Conservation (phyloP, 495 filamentous ascomycete genomes). For the Aspergillus kassunensis region DNA sequence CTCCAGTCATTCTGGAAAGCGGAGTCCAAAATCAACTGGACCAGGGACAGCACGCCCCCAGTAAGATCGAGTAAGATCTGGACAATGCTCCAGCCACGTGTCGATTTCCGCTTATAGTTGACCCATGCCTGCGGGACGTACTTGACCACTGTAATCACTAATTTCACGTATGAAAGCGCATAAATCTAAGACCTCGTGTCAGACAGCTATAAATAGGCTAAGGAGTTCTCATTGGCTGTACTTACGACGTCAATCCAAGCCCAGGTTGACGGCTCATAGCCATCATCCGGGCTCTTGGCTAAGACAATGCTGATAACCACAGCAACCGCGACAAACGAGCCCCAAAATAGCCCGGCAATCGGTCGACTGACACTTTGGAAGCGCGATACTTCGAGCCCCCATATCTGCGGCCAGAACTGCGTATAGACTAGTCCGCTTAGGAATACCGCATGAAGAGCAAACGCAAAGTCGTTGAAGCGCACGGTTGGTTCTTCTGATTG, state of each 20-base stretch:
- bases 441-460: slow-evolving; percentile 72
- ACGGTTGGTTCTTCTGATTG: slow-evolving; percentile 72
- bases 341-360: slow-evolving; percentile 63
- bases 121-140: slow-evolving; percentile 82
- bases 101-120: slow-evolving; percentile 80
- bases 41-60: slow-evolving; percentile 77
- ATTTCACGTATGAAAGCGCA: slow-evolving; percentile 76
- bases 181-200: slow-evolving; percentile 56
- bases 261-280: slow-evolving; percentile 53
- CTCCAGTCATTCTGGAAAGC: slow-evolving; percentile 83
- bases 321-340: slow-evolving; percentile 56
- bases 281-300: slow-evolving; percentile 44
- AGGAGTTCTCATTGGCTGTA: slow-evolving; percentile 15
- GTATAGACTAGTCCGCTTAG: slow-evolving; percentile 62
- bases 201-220: slow-evolving; percentile 11
- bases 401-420: slow-evolving; percentile 68
- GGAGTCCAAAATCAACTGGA: slow-evolving; percentile 79
- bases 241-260: slow-evolving; percentile 79
- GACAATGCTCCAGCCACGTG: slow-evolving; percentile 78
- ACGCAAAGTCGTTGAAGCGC: slow-evolving; percentile 83
- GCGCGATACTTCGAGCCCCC: slow-evolving; percentile 64
- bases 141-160: slow-evolving; percentile 84
- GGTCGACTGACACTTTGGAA: slow-evolving; percentile 57
- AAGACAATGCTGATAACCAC: slow-evolving; percentile 54
- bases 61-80: slow-evolving; percentile 82